phyloP scores from a whole-genome alignment of 2,329 filamentous ascomycete genomes.

The Paraphaeosphaeria sporulosa region DNA sequence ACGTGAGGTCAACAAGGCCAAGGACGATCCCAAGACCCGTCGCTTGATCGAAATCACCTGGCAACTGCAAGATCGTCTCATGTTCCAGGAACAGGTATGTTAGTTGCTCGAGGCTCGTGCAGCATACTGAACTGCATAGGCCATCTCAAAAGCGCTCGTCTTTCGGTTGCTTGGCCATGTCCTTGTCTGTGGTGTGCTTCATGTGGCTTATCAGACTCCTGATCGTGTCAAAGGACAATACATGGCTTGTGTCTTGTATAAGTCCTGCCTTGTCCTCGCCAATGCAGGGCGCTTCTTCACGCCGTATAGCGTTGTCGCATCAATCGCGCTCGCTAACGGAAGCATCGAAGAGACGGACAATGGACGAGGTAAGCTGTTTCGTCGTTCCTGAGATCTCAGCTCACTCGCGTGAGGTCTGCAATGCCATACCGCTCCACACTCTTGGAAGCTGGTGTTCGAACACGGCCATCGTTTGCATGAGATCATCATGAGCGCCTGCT shows the following conservation, averaged over 20 bases:
- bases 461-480: slow-evolving; percentile 80
- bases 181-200: slow-evolving; percentile 80
- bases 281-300: slow-evolving; percentile 69
- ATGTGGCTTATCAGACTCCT: slow-evolving; percentile 80
- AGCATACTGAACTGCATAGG: slow-evolving; percentile 23
- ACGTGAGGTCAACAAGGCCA: slow-evolving; percentile 82
- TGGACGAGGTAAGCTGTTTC: slow-evolving; percentile 64
- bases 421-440: slow-evolving; percentile 84
- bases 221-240: slow-evolving; percentile 77
- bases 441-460: slow-evolving; percentile 92
- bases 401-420: slow-evolving; percentile 69
- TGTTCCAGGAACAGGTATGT: slow-evolving; percentile 74
- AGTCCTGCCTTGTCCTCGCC: slow-evolving; percentile 79
- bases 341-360: slow-evolving; percentile 78
- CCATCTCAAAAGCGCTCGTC: slow-evolving; percentile 49
- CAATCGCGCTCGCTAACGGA: slow-evolving; percentile 71
- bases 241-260: slow-evolving; percentile 85
- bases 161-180: slow-evolving; percentile 83
- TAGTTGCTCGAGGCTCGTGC: background rate
- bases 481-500: slow-evolving; percentile 86
- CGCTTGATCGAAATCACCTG: slow-evolving; percentile 81
- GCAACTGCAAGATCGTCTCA: slow-evolving; percentile 81
- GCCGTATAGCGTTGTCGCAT: slow-evolving; percentile 76
- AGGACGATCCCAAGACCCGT: slow-evolving; percentile 75
- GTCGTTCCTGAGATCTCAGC: background rate